phyloP scores from a whole-genome alignment of 345 rosid species.

The Populus pruinosa region DNA sequence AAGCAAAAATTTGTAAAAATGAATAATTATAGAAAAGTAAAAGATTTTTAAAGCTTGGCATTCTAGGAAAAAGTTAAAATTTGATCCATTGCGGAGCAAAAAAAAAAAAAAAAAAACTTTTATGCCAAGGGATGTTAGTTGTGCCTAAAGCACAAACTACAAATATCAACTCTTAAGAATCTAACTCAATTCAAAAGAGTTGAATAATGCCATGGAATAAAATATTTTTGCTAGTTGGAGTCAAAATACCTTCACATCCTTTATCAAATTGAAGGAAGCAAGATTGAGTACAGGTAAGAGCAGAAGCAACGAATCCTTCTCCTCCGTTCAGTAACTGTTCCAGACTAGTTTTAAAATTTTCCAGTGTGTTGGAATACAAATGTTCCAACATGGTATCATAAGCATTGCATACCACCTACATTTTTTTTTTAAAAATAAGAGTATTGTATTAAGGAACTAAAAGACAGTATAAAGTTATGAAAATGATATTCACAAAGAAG shows the following conservation, averaged over 20 bases:
- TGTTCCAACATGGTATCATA: constrained; percentile 55
- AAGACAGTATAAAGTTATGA: not conserved
- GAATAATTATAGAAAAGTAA: no score
- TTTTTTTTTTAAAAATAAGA: not conserved
- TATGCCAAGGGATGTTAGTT: no score
- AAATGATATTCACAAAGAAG: not conserved
- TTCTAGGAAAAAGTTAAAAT: no score
- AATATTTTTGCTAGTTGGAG: not conserved
- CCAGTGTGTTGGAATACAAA: constrained; percentile 49
- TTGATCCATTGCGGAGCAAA: no score
- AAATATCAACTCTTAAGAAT: no score
- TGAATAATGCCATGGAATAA: not conserved
- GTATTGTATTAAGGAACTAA: not conserved
- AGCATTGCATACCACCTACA: constrained; percentile 52
- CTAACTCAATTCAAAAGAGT: no score
- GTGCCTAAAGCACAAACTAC: no score
- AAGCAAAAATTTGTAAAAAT: no score
- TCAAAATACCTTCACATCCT: constrained; percentile 53
- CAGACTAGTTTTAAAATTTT: constrained; percentile 44
- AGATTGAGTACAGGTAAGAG: constrained; percentile 33
- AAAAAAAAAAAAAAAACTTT: no score
- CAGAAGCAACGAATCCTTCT: constrained; percentile 68
- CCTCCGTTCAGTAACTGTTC: constrained; percentile 52
- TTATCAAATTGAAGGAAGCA: constrained; percentile 59
- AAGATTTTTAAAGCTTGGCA: no score